Percentiles rank a stretch among this genome's conserved stretches.
phyloP scores from a whole-genome alignment of 441 rosid genomes.

The Gossypium trilobum region DNA sequence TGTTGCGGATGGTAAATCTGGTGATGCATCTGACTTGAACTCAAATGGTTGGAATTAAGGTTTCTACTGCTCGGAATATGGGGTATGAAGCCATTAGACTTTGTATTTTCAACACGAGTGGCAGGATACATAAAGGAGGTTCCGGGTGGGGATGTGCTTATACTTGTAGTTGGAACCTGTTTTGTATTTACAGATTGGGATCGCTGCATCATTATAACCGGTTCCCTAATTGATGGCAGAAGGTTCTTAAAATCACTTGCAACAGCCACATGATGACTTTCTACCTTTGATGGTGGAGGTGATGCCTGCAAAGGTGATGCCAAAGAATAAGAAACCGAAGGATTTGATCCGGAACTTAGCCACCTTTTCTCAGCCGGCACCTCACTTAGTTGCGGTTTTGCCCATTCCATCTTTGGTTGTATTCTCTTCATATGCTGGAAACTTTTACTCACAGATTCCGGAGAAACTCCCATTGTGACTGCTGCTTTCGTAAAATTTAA shows the following conservation, averaged over 20 bases:
- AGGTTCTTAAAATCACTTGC: slow-evolving; percentile 47
- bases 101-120: slow-evolving; percentile 37
- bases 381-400: slow-evolving; percentile 48
- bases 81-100: slow-evolving; percentile 49
- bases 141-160: slow-evolving; percentile 45
- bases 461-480: slow-evolving; percentile 13
- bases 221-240: slow-evolving; percentile 49
- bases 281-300: slow-evolving; percentile 43
- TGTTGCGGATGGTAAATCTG: slow-evolving; percentile 50
- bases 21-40: slow-evolving; percentile 44
- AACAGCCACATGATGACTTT: slow-evolving; percentile 33
- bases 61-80: slow-evolving; percentile 43
- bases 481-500: neutral
- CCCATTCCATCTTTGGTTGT: slow-evolving; percentile 55
- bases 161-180: slow-evolving; percentile 38
- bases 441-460: slow-evolving; percentile 36
- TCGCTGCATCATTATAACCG: slow-evolving; percentile 61
- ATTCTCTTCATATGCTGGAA: slow-evolving; percentile 50
- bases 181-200: slow-evolving; percentile 50
- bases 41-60: slow-evolving; percentile 32
- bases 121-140: slow-evolving; percentile 44
- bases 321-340: slow-evolving; percentile 44
- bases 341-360: slow-evolving; percentile 37
- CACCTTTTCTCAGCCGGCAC: slow-evolving; percentile 51
- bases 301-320: slow-evolving; percentile 50